Base-by-base conservation (phyloP, 192 early-diverging fungal species). In the Phlyctochytrium bullatum region DNA sequence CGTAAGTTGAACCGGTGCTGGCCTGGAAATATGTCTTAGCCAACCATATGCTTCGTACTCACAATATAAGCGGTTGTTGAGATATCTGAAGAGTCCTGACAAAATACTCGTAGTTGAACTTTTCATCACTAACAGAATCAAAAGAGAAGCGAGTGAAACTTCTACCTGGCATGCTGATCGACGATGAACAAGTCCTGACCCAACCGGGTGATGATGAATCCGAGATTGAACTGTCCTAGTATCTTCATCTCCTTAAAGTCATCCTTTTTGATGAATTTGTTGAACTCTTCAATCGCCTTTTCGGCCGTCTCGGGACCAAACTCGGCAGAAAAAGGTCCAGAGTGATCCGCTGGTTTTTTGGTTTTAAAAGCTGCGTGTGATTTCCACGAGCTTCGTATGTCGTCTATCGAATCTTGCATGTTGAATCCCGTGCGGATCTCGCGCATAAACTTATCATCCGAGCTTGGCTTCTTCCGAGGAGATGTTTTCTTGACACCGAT, bases 181-280 rank as follows among this genome's bases (percentile, higher is more conserved):
- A 99, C 86, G 40, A 99, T 93, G 72, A 92, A 97, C 4, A 99
- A 82, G 68, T 93, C 90, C 52, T 65, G 52, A 3, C 64, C 31
- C n/a, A 94, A 76, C 1, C 79, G 71, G 0, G 80, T 84, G 12
- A 99, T 80, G 54, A 99, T 99, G 73, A 99, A 99, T 0, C 96
- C 97, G 52, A 85, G 84, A 70, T 99, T 99, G 81, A 99, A 99
- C 75, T 99, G 97, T 1, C 97, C 97, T 2, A 97, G 36, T 2
- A 99, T 75, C 35, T 82, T 72, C 92, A 99, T 98, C 1, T 68
- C 52, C n/a, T 57, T 40, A 77, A 99, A 99, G 61, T 97, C 94
- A 0, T 54, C 25, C 67, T 97, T 93, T 61, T 73, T 66, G 56
- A 97, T 93, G 12, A 80, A 77, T 29, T 62, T 62, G 32, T 35